These are phyloP conservation scores for Oryza glumipatula DNA, from an alignment of 176 grass and related monocot genomes.

Conservation along the genomic window DNA sequence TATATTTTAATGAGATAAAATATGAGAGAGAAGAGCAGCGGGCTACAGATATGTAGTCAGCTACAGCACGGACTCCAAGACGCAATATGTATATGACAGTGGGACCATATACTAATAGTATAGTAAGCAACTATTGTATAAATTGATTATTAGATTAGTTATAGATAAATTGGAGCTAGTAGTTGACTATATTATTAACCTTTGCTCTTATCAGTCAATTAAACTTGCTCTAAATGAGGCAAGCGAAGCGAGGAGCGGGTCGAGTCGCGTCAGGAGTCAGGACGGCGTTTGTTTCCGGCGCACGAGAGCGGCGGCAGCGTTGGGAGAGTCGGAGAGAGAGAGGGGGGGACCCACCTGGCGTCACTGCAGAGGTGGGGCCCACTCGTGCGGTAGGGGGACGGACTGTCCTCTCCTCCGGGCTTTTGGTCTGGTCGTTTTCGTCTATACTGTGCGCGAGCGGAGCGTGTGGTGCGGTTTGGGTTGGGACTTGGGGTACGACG, in stretches of 20 bases:
- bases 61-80: too few relatives aligned
- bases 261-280: slow-evolving; percentile 1
- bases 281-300: not conserved
- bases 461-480: not conserved
- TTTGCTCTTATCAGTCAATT: too few relatives aligned
- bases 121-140: too few relatives aligned
- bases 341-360: too few relatives aligned
- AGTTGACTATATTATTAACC: too few relatives aligned
- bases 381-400: not conserved
- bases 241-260: not conserved
- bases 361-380: not conserved
- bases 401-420: not conserved
- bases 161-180: too few relatives aligned
- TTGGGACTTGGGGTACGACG: not conserved
- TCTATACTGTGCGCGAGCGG: not conserved
- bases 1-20: too few relatives aligned
- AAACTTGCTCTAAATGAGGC: not conserved
- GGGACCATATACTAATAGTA: too few relatives aligned
- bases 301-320: slow-evolving; percentile 6
- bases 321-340: not conserved
- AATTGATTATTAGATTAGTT: too few relatives aligned
- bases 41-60: too few relatives aligned
- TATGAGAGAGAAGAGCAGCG: too few relatives aligned
- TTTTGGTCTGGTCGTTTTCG: not conserved
- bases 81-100: too few relatives aligned